phyloP scores from a whole-genome alignment of 1,139 yeast genomes.

The Scheffersomyces stambukii region DNA sequence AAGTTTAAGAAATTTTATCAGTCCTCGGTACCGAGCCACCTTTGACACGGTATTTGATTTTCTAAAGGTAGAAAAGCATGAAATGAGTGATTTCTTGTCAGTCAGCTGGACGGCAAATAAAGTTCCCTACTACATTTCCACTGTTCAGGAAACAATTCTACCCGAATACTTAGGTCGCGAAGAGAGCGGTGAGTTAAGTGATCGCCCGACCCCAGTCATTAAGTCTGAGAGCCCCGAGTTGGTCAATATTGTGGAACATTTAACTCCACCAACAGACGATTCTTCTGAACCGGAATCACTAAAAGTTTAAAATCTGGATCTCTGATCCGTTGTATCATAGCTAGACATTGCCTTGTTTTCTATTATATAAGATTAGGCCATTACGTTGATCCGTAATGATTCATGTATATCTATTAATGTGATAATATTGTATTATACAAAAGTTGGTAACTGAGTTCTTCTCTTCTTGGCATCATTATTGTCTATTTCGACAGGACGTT shows the following conservation, averaged over 20 bases:
- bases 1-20: constrained; percentile 70
- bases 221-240: constrained; percentile 1
- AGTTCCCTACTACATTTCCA: constrained; percentile 75
- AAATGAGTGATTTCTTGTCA: constrained; percentile 60
- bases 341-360: not conserved
- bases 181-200: constrained; percentile 5
- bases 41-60: constrained; percentile 60
- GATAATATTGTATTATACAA: too few relatives aligned
- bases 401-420: too few relatives aligned
- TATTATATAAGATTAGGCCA: too few relatives aligned
- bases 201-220: constrained; percentile 6
- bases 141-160: constrained; percentile 48
- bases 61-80: constrained; percentile 59
- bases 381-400: too few relatives aligned
- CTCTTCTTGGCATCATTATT: constrained; percentile 1
- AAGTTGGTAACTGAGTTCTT: too few relatives aligned
- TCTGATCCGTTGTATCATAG: not conserved
- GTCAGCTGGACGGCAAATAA: constrained; percentile 92
- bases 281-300: constrained; percentile 2
- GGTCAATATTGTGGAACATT: not conserved
- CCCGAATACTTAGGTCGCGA: constrained; percentile 21
- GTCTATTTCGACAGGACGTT: constrained; percentile 2
- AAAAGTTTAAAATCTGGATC: not conserved
- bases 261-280: constrained; percentile 8
- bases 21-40: constrained; percentile 51